Evolutionary conservation across 2,329 filamentous ascomycete genomes (phyloP).

Genomic region (Metarhizium guizhouense): DNA sequence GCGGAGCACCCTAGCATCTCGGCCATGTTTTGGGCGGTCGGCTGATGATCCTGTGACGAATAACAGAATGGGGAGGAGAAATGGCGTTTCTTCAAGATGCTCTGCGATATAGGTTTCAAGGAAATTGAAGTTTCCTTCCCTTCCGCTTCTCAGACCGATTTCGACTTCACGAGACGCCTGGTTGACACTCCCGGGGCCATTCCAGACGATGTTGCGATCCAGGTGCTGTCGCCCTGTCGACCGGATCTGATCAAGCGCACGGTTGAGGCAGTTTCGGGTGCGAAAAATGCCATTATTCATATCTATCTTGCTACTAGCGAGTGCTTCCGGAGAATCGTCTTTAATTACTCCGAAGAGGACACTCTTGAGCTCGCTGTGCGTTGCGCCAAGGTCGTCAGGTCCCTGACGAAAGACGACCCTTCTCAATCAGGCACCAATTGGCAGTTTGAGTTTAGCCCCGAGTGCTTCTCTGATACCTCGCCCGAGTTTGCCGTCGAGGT

Average conservation of each 20-base stretch:
- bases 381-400: constrained; percentile 79
- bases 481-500: constrained; percentile 75
- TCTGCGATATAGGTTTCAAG: constrained; percentile 87
- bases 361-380: constrained; percentile 72
- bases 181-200: constrained; percentile 76
- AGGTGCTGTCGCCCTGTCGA: constrained; percentile 86
- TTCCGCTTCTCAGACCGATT: constrained; percentile 89
- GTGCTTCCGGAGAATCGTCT: constrained; percentile 88
- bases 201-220: constrained; percentile 83
- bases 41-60: not conserved
- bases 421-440: constrained; percentile 51
- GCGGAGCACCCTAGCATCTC: not conserved
- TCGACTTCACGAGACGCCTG: constrained; percentile 83
- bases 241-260: constrained; percentile 85
- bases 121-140: constrained; percentile 97
- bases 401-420: constrained; percentile 76
- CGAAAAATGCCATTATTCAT: constrained; percentile 91
- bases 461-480: constrained; percentile 84
- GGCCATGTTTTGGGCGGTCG: not conserved
- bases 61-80: constrained; percentile 84
- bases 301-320: constrained; percentile 94
- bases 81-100: constrained; percentile 90
- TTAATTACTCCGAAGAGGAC: constrained; percentile 77
- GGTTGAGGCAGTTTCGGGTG: constrained; percentile 77
- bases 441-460: constrained; percentile 77